A percentile compares a stretch with the other conserved stretches of the same genome.
These are phyloP conservation scores for Nevesoporus exiguus DNA, from an alignment of 768 basidiomycete genomes.

Conservation along the genomic window DNA sequence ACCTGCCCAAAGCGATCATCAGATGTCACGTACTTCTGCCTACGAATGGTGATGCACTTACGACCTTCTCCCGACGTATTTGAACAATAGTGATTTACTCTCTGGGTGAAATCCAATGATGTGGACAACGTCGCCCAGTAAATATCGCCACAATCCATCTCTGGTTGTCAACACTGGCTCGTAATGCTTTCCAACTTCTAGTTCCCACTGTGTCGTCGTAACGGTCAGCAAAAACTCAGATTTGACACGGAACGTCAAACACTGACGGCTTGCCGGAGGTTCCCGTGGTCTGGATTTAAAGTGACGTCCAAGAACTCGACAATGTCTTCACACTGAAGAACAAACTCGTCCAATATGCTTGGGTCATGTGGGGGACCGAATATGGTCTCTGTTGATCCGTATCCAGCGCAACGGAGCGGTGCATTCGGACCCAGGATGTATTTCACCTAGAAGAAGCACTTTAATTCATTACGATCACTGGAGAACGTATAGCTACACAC, in stretches of 20 bases:
- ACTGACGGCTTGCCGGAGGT: neutral
- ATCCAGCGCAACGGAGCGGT: neutral
- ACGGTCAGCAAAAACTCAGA: neutral
- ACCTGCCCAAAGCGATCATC: neutral
- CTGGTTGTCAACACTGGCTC: conserved; percentile 20
- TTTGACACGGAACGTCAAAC: neutral
- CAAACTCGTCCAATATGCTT: conserved; percentile 8
- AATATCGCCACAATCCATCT: conserved; percentile 23
- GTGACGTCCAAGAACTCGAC: neutral
- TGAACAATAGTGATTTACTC: conserved; percentile 6
- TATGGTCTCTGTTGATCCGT: conserved; percentile 7
- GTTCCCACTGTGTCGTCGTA: neutral
- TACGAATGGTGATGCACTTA: neutral
- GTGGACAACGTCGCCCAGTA: conserved; percentile 15
- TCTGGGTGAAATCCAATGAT: conserved; percentile 15
- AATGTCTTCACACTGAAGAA: neutral
- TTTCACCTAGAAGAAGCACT: conserved; percentile 4
- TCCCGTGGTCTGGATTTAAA: neutral
- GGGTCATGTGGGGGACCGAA: conserved; percentile 1
- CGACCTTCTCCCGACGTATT: conserved; percentile 12
- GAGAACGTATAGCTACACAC: neutral
- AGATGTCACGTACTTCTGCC: neutral
- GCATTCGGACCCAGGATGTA: conserved; percentile 11
- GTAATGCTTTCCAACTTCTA: conserved; percentile 16
- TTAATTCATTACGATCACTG: neutral